phyloP scores from a whole-genome alignment of 257 asterid species.

The Euphrasia confusa region DNA sequence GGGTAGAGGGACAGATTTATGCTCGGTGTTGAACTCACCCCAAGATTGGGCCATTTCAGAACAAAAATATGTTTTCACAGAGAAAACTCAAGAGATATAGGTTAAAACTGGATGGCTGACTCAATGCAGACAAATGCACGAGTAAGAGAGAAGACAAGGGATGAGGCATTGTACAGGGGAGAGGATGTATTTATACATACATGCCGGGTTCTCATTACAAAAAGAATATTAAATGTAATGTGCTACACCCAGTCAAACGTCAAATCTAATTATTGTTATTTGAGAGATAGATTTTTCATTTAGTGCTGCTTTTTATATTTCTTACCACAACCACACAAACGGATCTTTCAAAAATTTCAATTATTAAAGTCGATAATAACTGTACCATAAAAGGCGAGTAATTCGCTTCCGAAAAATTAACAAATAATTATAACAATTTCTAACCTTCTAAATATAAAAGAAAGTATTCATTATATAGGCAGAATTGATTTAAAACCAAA shows the following conservation, averaged over 20 bases:
- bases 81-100: no score
- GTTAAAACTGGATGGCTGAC: neutral
- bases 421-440: slow-evolving; percentile 18
- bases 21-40: slow-evolving; percentile 13
- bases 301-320: slow-evolving; percentile 14
- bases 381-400: slow-evolving; percentile 21
- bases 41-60: slow-evolving; percentile 17
- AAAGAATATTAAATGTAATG: slow-evolving; percentile 8
- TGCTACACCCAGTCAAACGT: slow-evolving; percentile 20
- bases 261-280: slow-evolving; percentile 23
- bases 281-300: slow-evolving; percentile 21
- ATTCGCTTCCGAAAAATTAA: neutral
- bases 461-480: slow-evolving; percentile 8
- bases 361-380: slow-evolving; percentile 15
- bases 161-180: neutral
- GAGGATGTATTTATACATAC: slow-evolving; percentile 25
- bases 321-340: slow-evolving; percentile 23
- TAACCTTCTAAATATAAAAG: slow-evolving; percentile 19
- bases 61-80: neutral
- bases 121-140: slow-evolving; percentile 8
- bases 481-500: slow-evolving; percentile 12
- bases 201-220: slow-evolving; percentile 3
- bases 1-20: slow-evolving; percentile 6
- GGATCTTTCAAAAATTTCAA: slow-evolving; percentile 16
- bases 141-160: neutral